phyloP scores from a whole-genome alignment of 352 stramenopile species.

The Elongisporangium undulatum region DNA sequence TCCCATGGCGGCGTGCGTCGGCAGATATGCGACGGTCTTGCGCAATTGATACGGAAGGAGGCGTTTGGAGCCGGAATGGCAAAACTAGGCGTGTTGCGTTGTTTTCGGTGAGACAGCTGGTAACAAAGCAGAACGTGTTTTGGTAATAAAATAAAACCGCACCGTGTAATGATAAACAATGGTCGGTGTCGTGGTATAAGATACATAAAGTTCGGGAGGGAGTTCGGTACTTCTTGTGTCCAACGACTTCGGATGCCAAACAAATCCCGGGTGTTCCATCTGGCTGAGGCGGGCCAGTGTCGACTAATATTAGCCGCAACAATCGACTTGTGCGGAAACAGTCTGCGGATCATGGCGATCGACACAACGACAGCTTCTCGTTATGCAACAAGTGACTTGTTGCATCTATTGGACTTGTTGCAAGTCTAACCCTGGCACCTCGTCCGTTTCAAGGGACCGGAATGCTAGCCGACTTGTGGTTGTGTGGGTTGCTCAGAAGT shows the following conservation, averaged over 20 bases:
- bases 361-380: neutral
- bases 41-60: neutral
- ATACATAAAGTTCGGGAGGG: neutral
- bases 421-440: too few species aligned
- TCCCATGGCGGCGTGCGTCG: slow-evolving; percentile 2
- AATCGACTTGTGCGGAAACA: neutral
- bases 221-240: neutral
- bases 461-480: neutral
- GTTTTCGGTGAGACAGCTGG: neutral
- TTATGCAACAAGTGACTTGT: too few species aligned
- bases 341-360: neutral
- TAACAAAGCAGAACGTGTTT: neutral
- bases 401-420: too few species aligned
- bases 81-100: neutral
- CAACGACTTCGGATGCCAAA: neutral
- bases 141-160: neutral
- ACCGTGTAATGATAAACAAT: neutral
- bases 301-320: neutral
- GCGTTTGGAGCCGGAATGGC: neutral
- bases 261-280: neutral
- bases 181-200: too few species aligned
- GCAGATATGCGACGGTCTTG: neutral
- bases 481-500: neutral
- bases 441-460: neutral
- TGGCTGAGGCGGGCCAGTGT: neutral